Base-by-base conservation (phyloP, 345 rosid species). In the Litchi chinensis region DNA sequence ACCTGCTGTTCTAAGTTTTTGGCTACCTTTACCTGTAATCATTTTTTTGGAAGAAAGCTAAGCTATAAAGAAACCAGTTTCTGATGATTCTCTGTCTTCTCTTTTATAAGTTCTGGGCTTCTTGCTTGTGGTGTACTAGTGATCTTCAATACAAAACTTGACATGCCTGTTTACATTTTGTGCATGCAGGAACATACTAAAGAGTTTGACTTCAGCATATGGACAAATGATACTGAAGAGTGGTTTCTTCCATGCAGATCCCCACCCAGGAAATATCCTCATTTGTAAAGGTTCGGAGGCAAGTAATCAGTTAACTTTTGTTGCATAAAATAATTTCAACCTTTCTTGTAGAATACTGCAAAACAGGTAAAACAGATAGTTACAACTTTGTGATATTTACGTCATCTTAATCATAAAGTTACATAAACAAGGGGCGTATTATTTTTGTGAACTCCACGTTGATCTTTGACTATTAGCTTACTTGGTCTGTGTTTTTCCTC, bases 161-260 rank as follows among this genome's bases (percentile, higher is more conserved):
- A 65, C 48, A 66, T 68, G 70, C 62, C 46, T 73, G 70, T 40
- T 79, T 28, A 46, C 59, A 60, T 66, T 68, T 77, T 80, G 44
- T 52, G 24, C 62, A 57, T 86, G 81, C 92, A 93, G 95, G 90
- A 93, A 88, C 77, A 93, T 95, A 86, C 93, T 95, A 21, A 82
- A 87, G 79, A 93, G 93, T 84, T 82, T 95, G 86, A 91, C 97
- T 54, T 83, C 77, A 73, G 97, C 98, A 8, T 95, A 95, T 80
- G 97, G 99, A 69, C 96, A 95, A 85, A 95, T 95, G 98, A 93
- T 95, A 82, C 86, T 95, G 85, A 93, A 91, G 90, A 93, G 97
- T 72, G 99, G 98, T 77, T 92, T 88, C 90, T 93, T 93, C 88
- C 99, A 93, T 73, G 98, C 98, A 28, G 99, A 95, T 90, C 97